Percentiles rank a stretch among this genome's conserved stretches.
Evolutionary conservation across 495 filamentous ascomycete species (phyloP).

Genomic region (Aspergillus cavernicola): DNA sequence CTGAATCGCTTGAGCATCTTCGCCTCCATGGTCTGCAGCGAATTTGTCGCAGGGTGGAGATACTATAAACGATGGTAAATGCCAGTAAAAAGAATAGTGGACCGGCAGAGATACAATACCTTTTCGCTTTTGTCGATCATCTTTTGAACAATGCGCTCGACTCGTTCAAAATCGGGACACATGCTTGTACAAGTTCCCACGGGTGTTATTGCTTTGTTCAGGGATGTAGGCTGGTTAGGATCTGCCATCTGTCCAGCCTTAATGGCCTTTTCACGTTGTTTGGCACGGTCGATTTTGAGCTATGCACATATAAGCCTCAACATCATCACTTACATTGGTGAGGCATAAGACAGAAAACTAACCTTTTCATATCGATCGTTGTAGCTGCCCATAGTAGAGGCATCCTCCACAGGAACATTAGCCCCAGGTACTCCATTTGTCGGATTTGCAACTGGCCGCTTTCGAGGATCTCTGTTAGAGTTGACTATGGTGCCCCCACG

Average conservation of each 20-base stretch:
- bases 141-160: slow-evolving; percentile 70
- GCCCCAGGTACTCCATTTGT: slow-evolving; percentile 7
- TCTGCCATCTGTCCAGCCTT: slow-evolving; percentile 77
- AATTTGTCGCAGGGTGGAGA: slow-evolving; percentile 34
- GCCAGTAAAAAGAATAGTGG: background rate
- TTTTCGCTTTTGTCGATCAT: slow-evolving; percentile 61
- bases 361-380: slow-evolving; percentile 45
- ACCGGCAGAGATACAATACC: slow-evolving; percentile 27
- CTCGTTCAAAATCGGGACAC: slow-evolving; percentile 88
- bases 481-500: slow-evolving; percentile 13
- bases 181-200: slow-evolving; percentile 87
- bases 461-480: slow-evolving; percentile 14
- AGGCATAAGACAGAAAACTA: slow-evolving; percentile 10
- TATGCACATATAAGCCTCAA: slow-evolving; percentile 31
- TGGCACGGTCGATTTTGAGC: slow-evolving; percentile 65
- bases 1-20: slow-evolving; percentile 84
- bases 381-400: slow-evolving; percentile 24
- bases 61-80: slow-evolving; percentile 24
- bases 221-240: slow-evolving; percentile 74
- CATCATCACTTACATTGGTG: background rate
- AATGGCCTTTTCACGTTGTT: slow-evolving; percentile 66
- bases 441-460: background rate
- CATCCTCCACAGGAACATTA: slow-evolving; percentile 23
- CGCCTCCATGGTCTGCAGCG: slow-evolving; percentile 43
- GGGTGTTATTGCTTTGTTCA: slow-evolving; percentile 81